These are phyloP conservation scores for Penicillium chermesinum DNA, from an alignment of 495 filamentous ascomycete genomes.

Conservation along the genomic window DNA sequence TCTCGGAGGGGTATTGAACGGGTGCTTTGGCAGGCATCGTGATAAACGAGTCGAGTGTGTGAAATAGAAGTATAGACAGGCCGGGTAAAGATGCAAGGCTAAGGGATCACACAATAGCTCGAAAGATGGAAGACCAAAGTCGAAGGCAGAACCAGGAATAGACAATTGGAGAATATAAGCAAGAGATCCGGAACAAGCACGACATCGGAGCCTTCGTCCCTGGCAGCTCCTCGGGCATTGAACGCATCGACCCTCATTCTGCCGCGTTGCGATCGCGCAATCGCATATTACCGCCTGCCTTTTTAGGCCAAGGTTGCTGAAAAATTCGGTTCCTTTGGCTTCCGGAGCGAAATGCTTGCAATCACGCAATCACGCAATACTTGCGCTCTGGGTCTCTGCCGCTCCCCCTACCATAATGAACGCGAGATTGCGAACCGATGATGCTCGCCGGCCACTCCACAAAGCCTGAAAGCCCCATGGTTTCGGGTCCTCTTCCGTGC, in stretches of 20 bases:
- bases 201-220: slow-evolving; percentile 25
- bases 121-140: slow-evolving; percentile 11
- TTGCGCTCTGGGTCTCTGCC: slow-evolving; percentile 26
- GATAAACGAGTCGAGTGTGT: neutral
- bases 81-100: slow-evolving; percentile 2
- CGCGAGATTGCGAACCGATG: neutral
- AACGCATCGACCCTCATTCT: slow-evolving; percentile 25
- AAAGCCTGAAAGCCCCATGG: neutral
- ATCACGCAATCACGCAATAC: slow-evolving; percentile 38
- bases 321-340: slow-evolving; percentile 5
- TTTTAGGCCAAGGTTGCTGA: slow-evolving; percentile 7
- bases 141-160: slow-evolving; percentile 11
- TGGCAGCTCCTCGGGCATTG: slow-evolving; percentile 22
- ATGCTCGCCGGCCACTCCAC: neutral
- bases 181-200: slow-evolving; percentile 33
- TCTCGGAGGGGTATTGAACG: slow-evolving; percentile 35
- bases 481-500: neutral
- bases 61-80: slow-evolving; percentile 5
- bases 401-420: slow-evolving; percentile 1
- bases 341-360: slow-evolving; percentile 4
- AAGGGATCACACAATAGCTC: slow-evolving; percentile 3
- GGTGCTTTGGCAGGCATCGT: slow-evolving; percentile 42
- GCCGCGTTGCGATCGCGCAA: slow-evolving; percentile 34
- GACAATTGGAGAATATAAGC: slow-evolving; percentile 24
- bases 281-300: slow-evolving; percentile 31